phyloP scores from a whole-genome alignment of 2,329 filamentous ascomycete species.

The Atkinsonella hypoxylon region DNA sequence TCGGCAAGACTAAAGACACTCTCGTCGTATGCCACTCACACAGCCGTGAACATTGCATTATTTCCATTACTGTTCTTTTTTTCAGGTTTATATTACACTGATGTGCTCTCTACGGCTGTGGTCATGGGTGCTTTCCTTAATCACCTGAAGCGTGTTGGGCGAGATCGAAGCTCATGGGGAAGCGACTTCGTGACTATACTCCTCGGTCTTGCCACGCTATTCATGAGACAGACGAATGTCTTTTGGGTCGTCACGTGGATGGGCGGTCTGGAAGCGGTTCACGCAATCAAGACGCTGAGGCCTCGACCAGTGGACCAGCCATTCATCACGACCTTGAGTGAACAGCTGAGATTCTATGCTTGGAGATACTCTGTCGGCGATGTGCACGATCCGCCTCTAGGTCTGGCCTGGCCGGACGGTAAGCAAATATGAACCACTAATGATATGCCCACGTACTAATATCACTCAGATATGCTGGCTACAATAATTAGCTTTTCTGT shows the following conservation, averaged over 20 bases:
- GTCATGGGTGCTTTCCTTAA: slow-evolving; percentile 60
- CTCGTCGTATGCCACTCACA: slow-evolving; percentile 39
- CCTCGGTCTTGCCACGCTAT: slow-evolving; percentile 53
- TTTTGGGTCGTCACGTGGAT: slow-evolving; percentile 85
- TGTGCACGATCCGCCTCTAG: slow-evolving; percentile 42
- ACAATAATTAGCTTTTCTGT: slow-evolving; percentile 52
- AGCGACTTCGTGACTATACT: slow-evolving; percentile 34
- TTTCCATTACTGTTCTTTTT: slow-evolving; percentile 96
- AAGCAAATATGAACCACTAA: slow-evolving; percentile 8
- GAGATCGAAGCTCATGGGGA: slow-evolving; percentile 17
- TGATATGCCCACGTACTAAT: background rate
- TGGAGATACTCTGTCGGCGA: slow-evolving; percentile 36
- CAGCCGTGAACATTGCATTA: slow-evolving; percentile 65
- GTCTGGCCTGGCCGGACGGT: slow-evolving; percentile 39
- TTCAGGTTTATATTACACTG: slow-evolving; percentile 88
- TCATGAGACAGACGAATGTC: slow-evolving; percentile 89
- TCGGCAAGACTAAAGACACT: slow-evolving; percentile 11
- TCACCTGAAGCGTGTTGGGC: slow-evolving; percentile 34
- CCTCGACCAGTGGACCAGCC: slow-evolving; percentile 20
- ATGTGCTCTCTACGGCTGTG: slow-evolving; percentile 67
- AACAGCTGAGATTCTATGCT: slow-evolving; percentile 25
- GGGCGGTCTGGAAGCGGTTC: slow-evolving; percentile 46
- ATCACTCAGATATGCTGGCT: slow-evolving; percentile 35
- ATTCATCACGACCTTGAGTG: slow-evolving; percentile 18
- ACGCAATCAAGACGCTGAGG: slow-evolving; percentile 34